Conservation (phyloP, 1,284 basidiomycete genomes). For the Anthracocystis setariae region DNA sequence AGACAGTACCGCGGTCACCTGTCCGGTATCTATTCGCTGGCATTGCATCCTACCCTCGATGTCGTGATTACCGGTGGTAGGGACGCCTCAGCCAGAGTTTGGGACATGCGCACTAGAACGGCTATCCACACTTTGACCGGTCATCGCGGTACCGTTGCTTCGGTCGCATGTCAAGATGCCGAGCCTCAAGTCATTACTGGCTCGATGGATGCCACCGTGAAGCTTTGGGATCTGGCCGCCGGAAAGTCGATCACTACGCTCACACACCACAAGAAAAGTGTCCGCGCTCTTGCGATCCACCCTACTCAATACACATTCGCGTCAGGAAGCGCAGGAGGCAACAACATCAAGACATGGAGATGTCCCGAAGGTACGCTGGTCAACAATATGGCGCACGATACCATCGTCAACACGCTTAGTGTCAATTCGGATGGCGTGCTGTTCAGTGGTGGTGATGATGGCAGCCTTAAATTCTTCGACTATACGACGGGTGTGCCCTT, state of each 20-base stretch:
- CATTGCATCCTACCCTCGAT: conserved; percentile 93
- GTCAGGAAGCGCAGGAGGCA: conserved; percentile 90
- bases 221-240: conserved; percentile 97
- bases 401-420: conserved; percentile 94
- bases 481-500: conserved; percentile 93
- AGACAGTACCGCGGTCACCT: conserved; percentile 97
- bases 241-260: conserved; percentile 94
- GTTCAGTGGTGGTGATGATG: conserved; percentile 78
- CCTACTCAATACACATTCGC: conserved; percentile 91
- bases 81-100: conserved; percentile 93
- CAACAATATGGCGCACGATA: conserved; percentile 94
- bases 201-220: conserved; percentile 96
- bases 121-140: conserved; percentile 93
- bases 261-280: conserved; percentile 97
- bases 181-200: conserved; percentile 98
- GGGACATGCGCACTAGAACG: conserved; percentile 98
- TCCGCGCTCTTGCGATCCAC: conserved; percentile 90
- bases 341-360: conserved; percentile 99
- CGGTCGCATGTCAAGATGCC: conserved; percentile 91
- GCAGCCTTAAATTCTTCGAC: conserved; percentile 71
- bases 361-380: conserved; percentile 95
- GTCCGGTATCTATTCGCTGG: conserved; percentile 83
- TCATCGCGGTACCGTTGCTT: conserved; percentile 92
- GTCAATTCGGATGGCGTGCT: conserved; percentile 96
- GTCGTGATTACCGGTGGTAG: conserved; percentile 92